Evolutionary conservation across 192 early-diverging fungal species (phyloP).

Genomic region (Piromyces finnis): DNA sequence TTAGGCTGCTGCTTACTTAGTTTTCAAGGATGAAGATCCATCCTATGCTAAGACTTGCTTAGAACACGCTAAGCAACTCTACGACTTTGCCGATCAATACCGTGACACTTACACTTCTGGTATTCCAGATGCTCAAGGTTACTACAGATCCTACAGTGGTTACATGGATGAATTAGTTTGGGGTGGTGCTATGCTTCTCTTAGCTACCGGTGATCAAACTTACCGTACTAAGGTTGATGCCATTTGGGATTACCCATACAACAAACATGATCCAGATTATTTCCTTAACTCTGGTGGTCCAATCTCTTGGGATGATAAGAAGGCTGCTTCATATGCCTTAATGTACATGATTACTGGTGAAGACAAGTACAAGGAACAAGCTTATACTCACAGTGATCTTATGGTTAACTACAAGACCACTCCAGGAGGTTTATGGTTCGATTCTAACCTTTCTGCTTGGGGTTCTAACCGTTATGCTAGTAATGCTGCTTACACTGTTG

Average conservation of each 20-base stretch:
- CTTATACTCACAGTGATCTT: not conserved
- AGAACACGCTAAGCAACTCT: constrained; percentile 18
- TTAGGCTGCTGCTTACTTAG: not conserved
- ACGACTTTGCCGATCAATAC: constrained; percentile 21
- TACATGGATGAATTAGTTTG: constrained; percentile 25
- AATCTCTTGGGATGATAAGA: constrained; percentile 12
- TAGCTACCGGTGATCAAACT: constrained; percentile 15
- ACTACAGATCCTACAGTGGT: constrained; percentile 15
- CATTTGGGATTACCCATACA: constrained; percentile 14
- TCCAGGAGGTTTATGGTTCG: not conserved
- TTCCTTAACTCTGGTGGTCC: constrained; percentile 21
- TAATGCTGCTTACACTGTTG: not conserved
- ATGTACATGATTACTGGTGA: constrained; percentile 18
- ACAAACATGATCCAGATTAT: constrained; percentile 19
- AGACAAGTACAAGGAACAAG: not conserved
- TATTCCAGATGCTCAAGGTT: constrained; percentile 12
- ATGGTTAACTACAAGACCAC: constrained; percentile 3
- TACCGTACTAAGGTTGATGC: constrained; percentile 20
- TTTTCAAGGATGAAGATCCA: not conserved
- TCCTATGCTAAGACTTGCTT: constrained; percentile 4
- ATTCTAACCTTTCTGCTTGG: not conserved
- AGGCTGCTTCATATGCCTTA: constrained; percentile 10
- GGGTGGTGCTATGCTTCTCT: constrained; percentile 34
- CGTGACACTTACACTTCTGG: constrained; percentile 15
- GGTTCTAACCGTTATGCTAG: not conserved